Evolutionary conservation across 2,329 filamentous ascomycete species (phyloP), one percentile per base, ranked within the genome.

Genomic region (Cryphonectria naterciae): DNA sequence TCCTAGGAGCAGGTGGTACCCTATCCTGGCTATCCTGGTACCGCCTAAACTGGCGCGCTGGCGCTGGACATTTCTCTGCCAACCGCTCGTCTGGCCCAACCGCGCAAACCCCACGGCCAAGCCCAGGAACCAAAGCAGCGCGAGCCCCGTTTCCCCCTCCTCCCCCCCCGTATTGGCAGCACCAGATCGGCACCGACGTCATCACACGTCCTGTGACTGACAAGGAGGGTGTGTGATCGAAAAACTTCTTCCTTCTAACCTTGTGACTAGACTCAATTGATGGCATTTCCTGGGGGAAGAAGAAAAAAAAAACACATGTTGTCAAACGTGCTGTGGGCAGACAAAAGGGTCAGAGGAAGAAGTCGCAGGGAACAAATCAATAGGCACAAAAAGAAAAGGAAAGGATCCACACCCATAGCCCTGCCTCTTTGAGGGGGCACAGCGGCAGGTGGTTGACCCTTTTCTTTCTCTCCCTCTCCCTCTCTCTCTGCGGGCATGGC

Each of bases 381-480:
- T n/a, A 39, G 32, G 41, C 25, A 52, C 13, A 32, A 49, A 7
- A 49, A n/a, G 17, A 49, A 25, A 35, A 35, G 17, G 28, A 17
- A 17, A 22, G 28, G 63, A 35, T 65, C 63, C 43, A 65, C 43
- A 65, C 17, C n/a, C 43, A 32, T 15, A n/a, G 58, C 46, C 65
- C 65, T 70, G 65, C 52, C 68, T 64, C 70, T 61, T 11, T 56
- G 25, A 65, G 67, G 66, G 65, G 71, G 46, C 46, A 65, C 63
- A 69, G 58, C 39, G 46, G 28, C 52, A 7, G 8, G 32, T 32
- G 25, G 65, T 46, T 22, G 22, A 41, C 28, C 61, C 35, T 35
- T 25, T 11, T 22, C 35, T 35, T 25, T 11, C 46, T 49, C 22
- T 35, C 32, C 1, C 25, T 37, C 37, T 37, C 35, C 8, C 35